A percentile compares a stretch with the other conserved stretches of the same genome.
phyloP scores from a whole-genome alignment of 495 filamentous ascomycete genomes.

The Bathelium albidoporum region DNA sequence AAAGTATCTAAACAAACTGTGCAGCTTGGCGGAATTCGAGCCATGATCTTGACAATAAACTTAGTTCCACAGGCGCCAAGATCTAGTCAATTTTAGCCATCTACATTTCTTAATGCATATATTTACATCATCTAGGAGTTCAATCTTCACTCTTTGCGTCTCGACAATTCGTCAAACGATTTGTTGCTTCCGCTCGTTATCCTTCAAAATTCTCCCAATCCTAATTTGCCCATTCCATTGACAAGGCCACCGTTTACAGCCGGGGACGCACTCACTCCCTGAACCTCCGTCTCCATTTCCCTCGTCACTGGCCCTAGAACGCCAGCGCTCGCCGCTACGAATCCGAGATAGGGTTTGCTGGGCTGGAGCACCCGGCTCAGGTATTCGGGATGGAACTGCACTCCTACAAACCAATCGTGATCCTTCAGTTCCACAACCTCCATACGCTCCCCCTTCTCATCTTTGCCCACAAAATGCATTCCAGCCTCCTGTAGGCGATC shows the following conservation, averaged over 20 bases:
- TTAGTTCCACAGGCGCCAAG: not conserved
- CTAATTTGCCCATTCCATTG: not conserved
- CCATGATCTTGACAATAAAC: not conserved
- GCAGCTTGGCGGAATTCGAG: not conserved
- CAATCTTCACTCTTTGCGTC: not conserved
- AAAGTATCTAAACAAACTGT: not conserved
- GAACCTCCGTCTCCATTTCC: not conserved
- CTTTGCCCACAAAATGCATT: constrained; percentile 64
- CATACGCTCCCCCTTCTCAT: constrained; percentile 75
- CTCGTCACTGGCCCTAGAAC: constrained; percentile 14
- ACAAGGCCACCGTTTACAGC: not conserved
- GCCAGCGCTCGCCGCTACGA: constrained; percentile 58
- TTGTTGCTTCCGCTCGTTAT: not conserved
- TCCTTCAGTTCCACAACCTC: constrained; percentile 83
- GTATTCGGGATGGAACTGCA: constrained; percentile 86
- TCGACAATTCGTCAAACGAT: not conserved
- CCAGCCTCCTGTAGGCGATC: constrained; percentile 47
- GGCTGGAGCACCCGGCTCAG: constrained; percentile 61
- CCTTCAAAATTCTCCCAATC: not conserved
- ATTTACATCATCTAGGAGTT: not conserved
- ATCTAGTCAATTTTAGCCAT: not conserved
- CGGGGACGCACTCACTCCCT: not conserved
- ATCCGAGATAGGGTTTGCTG: constrained; percentile 71
- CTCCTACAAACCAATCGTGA: constrained; percentile 85
- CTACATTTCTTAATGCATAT: not conserved